Evolutionary conservation across 352 stramenopile genomes (phyloP).

Genomic region (Globisporangium emineosum): DNA sequence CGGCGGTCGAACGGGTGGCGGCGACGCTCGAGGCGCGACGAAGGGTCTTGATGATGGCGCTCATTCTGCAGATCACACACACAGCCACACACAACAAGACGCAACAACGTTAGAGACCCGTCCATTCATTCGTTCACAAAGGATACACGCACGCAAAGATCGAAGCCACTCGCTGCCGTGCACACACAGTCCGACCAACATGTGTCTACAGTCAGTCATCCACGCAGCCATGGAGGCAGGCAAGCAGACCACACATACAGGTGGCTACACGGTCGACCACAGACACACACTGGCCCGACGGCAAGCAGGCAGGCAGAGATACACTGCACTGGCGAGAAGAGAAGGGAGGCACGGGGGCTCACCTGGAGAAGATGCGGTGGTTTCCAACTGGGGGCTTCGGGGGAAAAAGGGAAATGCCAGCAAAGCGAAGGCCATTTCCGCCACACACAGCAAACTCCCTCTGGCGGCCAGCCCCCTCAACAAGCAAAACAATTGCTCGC

Average conservation of each 20-base stretch:
- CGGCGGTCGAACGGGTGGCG: conserved; percentile 33
- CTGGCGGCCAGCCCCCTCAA: no score
- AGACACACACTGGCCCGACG: background rate
- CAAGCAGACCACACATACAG: background rate
- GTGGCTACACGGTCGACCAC: background rate
- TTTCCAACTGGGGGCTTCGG: conserved; percentile 6
- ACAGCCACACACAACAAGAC: background rate
- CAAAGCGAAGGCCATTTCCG: background rate
- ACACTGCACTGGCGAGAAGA: background rate
- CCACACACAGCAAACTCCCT: background rate
- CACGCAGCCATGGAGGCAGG: background rate
- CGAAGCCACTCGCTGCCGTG: background rate
- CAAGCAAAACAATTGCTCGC: background rate
- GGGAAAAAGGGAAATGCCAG: conserved; percentile 7
- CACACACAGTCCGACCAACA: background rate
- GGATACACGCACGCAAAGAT: background rate
- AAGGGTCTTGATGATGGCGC: conserved; percentile 67
- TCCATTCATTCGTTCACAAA: background rate
- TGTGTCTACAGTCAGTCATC: background rate
- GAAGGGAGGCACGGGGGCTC: background rate
- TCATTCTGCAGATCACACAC: conserved; percentile 32
- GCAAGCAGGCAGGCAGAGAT: background rate
- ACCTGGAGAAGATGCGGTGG: conserved; percentile 10
- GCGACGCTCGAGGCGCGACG: conserved; percentile 43
- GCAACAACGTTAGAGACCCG: conserved; percentile 8